These are phyloP conservation scores for Fusarium incarnatum DNA, from an alignment of 2,329 filamentous ascomycete genomes.

Conservation along the genomic window DNA sequence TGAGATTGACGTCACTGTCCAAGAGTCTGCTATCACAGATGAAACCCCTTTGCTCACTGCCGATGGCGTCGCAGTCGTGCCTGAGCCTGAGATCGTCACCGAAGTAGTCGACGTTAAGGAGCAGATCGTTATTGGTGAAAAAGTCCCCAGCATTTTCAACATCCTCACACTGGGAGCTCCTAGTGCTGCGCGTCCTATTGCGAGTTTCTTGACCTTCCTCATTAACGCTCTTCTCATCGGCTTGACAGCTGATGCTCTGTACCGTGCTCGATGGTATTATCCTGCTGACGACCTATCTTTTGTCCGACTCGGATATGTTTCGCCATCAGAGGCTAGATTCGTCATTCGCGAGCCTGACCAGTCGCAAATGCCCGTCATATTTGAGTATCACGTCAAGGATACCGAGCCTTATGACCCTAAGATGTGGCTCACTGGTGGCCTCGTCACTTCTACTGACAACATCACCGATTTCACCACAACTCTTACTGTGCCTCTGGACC, in stretches of 20 bases:
- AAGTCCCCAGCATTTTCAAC: slow-evolving; percentile 66
- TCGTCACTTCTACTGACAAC: slow-evolving; percentile 73
- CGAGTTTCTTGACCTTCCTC: slow-evolving; percentile 75
- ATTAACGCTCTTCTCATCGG: slow-evolving; percentile 78
- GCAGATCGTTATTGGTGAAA: slow-evolving; percentile 69
- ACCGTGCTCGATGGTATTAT: slow-evolving; percentile 76
- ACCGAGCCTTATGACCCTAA: slow-evolving; percentile 64
- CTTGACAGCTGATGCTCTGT: slow-evolving; percentile 81
- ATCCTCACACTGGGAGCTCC: slow-evolving; percentile 83
- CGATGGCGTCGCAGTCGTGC: slow-evolving; percentile 47
- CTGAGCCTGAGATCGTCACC: slow-evolving; percentile 53
- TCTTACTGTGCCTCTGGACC: slow-evolving; percentile 71
- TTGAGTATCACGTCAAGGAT: slow-evolving; percentile 72
- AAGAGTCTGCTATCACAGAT: slow-evolving; percentile 56
- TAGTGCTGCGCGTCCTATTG: slow-evolving; percentile 73
- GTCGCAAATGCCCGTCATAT: slow-evolving; percentile 77
- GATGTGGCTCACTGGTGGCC: slow-evolving; percentile 75
- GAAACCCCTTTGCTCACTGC: slow-evolving; percentile 48
- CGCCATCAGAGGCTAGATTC: slow-evolving; percentile 80
- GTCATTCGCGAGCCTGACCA: slow-evolving; percentile 86
- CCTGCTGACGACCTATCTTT: slow-evolving; percentile 83
- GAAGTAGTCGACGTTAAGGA: slow-evolving; percentile 72
- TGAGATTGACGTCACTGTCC: slow-evolving; percentile 67
- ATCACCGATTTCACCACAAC: slow-evolving; percentile 85
- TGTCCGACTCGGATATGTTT: slow-evolving; percentile 88